Evolutionary conservation across 495 filamentous ascomycete genomes (phyloP).

Genomic region (Aspergillus biplanus): DNA sequence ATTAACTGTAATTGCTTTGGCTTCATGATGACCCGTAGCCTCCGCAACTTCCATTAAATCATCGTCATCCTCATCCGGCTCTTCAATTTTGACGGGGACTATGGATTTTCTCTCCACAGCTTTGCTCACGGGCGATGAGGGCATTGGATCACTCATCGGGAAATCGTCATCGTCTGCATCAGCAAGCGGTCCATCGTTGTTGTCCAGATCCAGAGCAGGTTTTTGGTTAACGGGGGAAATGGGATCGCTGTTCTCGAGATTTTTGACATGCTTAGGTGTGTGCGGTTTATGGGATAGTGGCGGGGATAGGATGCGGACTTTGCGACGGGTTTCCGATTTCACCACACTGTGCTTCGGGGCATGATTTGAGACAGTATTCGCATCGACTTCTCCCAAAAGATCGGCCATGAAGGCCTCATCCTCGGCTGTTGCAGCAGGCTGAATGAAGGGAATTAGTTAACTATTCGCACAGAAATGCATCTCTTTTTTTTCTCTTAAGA

Average conservation of each 20-base stretch:
- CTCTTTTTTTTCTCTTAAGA: background rate
- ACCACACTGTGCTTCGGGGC: slow-evolving; percentile 63
- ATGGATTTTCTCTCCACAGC: slow-evolving; percentile 74
- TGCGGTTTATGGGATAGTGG: slow-evolving; percentile 54
- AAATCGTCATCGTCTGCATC: slow-evolving; percentile 62
- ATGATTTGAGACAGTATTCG: slow-evolving; percentile 66
- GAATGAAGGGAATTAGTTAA: slow-evolving; percentile 13
- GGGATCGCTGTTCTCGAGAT: slow-evolving; percentile 49
- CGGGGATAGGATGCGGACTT: slow-evolving; percentile 80
- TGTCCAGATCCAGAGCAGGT: slow-evolving; percentile 41
- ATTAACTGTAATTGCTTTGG: slow-evolving; percentile 74
- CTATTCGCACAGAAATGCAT: background rate
- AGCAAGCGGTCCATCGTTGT: slow-evolving; percentile 60
- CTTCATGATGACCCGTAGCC: slow-evolving; percentile 64
- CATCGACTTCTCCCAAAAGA: slow-evolving; percentile 87
- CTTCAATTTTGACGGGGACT: slow-evolving; percentile 61
- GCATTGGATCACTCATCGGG: slow-evolving; percentile 81
- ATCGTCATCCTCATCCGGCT: slow-evolving; percentile 73
- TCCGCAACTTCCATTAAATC: slow-evolving; percentile 87
- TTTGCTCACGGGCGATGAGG: slow-evolving; percentile 85
- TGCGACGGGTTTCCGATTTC: slow-evolving; percentile 73
- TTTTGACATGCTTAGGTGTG: slow-evolving; percentile 47
- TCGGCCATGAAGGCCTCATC: slow-evolving; percentile 84
- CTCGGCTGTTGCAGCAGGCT: slow-evolving; percentile 69
- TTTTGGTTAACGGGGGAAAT: slow-evolving; percentile 38